phyloP scores from a whole-genome alignment of 2,329 filamentous ascomycete genomes.

The Ceratocystis cacaofunesta region DNA sequence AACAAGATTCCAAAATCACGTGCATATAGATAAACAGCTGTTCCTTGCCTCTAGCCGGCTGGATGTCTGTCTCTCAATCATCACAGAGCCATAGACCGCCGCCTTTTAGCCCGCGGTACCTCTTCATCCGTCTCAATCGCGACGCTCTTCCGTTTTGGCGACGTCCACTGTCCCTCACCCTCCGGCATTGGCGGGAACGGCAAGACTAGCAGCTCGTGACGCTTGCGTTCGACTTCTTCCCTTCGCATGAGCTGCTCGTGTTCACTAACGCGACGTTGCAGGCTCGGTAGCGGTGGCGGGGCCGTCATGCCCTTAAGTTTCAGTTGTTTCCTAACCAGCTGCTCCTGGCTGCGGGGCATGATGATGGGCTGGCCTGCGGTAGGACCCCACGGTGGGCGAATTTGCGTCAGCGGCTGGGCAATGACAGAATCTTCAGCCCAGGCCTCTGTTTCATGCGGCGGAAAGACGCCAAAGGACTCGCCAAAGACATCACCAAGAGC shows the following conservation, averaged over 20 bases:
- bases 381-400: conserved; percentile 1
- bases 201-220: conserved; percentile 20
- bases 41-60: too few species aligned
- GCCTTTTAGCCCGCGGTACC: not conserved
- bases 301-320: not conserved
- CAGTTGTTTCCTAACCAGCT: not conserved
- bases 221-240: not conserved
- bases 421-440: conserved; percentile 10
- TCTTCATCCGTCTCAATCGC: not conserved
- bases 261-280: conserved; percentile 1
- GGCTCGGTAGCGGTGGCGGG: not conserved
- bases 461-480: conserved; percentile 29
- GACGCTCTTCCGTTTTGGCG: not conserved
- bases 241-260: conserved; percentile 1
- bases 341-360: not conserved
- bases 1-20: not conserved
- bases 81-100: conserved; percentile 5
- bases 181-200: conserved; percentile 32
- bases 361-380: not conserved
- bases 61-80: not conserved
- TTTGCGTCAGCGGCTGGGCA: not conserved
- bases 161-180: not conserved
- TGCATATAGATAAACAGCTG: too few species aligned
- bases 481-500: conserved; percentile 39
- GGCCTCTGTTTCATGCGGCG: conserved; percentile 16